Evolutionary conservation across 2,329 filamentous ascomycete genomes (phyloP), one percentile per base, ranked within the genome.

Genomic region (Calonectria honghensis): DNA sequence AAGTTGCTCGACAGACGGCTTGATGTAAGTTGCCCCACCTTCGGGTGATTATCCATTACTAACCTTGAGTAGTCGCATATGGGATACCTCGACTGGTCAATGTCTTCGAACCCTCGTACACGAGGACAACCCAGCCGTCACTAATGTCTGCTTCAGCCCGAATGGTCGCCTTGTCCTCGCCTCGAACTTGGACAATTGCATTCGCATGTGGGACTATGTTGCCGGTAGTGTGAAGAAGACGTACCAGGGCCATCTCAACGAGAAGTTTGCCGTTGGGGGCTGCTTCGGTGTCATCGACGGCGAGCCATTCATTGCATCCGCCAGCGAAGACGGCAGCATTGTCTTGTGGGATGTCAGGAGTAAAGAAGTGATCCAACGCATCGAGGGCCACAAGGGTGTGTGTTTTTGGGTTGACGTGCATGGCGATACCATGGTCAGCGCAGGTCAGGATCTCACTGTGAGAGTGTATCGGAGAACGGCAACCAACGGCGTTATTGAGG

Each of bases 171-270:
- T 94, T 83, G 94, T 99, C 70, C 90, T 98, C 3, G 96, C 97
- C 16, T 98, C 94, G 85, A 98, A 95, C 76, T 90, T 98, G 78
- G 97, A 99, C 87, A 94, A 93, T 75, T 96, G 94, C 82, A 91
- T 99, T 61, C 93, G 97, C 2, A 88, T 99, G 29, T 99, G 97
- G 97, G 95, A 98, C 84, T 99, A 98, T 83, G 94, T 98, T 11
- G 92, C 95, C 48, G 96, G 96, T 10, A 92, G 93, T 35, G 97
- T 97, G 79, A 94, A 98, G 81, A 99, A 99, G 89, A 99, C 97
- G 18, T 99, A 98, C 85, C 96, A 98, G 83, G 97, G 97, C 0
- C 97, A 98, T 82, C 87, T 88, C 70, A 99, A 99, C 84, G 89
- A 92, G 70, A 93, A 93, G 75, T 98, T 94, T 85, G 96, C 95